Conservation (phyloP, 2,329 filamentous ascomycete genomes). For the Zopfia rhizophila region DNA sequence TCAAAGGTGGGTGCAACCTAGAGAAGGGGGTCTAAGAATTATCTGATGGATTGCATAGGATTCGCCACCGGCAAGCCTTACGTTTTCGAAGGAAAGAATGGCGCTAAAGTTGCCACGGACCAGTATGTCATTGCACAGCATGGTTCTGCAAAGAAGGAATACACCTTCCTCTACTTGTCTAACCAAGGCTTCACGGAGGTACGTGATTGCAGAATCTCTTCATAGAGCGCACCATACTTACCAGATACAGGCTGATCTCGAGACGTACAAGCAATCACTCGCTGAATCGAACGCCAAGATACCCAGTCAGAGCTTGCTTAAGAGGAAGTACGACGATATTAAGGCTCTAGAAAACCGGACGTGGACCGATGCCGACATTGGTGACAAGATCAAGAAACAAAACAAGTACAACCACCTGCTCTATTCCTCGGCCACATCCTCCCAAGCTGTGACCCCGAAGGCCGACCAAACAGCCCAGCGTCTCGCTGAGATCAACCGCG, state of each 20-base stretch:
- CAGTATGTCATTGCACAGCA: constrained; percentile 85
- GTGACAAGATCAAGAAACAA: constrained; percentile 77
- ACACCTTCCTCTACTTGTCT: constrained; percentile 91
- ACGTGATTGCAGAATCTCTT: constrained; percentile 37
- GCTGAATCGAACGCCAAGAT: constrained; percentile 73
- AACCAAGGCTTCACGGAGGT: constrained; percentile 87
- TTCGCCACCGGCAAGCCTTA: constrained; percentile 85
- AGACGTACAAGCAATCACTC: constrained; percentile 81
- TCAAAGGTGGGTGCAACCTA: constrained; percentile 73
- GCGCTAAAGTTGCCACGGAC: constrained; percentile 82
- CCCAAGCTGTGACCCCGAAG: constrained; percentile 63
- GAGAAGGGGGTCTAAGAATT: constrained; percentile 5
- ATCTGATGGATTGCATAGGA: constrained; percentile 58
- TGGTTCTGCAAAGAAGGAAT: constrained; percentile 84
- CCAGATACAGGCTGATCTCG: constrained; percentile 73
- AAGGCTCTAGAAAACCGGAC: constrained; percentile 79
- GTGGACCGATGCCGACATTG: constrained; percentile 86
- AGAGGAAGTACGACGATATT: constrained; percentile 81
- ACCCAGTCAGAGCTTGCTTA: constrained; percentile 76
- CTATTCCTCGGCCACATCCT: constrained; percentile 73
- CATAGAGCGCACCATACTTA: neutral
- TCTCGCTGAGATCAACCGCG: constrained; percentile 82
- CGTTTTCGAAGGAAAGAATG: constrained; percentile 77
- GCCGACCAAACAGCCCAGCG: constrained; percentile 78
- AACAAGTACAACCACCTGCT: constrained; percentile 60